A percentile compares a stretch with the other conserved stretches of the same genome.
phyloP scores from a whole-genome alignment of 257 asterid genomes.

The Solanum pennellii region DNA sequence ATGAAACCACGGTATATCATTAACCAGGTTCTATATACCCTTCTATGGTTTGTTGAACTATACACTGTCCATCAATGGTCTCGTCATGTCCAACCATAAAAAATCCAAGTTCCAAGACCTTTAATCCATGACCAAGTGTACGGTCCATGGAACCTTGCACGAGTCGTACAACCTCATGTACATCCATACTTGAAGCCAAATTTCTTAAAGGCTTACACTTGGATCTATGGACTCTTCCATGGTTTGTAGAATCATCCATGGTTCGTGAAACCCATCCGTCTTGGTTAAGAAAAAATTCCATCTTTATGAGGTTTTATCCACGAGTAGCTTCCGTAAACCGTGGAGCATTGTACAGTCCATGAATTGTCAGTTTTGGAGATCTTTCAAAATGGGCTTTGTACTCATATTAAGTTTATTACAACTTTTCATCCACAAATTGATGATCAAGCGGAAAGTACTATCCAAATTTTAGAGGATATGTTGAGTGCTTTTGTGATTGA shows the following conservation, averaged over 20 bases:
- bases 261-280: neutral
- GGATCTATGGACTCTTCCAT: neutral
- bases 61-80: neutral
- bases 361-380: neutral
- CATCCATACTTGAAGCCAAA: neutral
- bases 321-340: neutral
- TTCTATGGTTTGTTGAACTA: neutral
- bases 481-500: too few relatives aligned
- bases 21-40: neutral
- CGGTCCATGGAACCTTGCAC: neutral
- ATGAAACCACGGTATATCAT: too few relatives aligned
- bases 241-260: neutral
- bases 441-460: too few relatives aligned
- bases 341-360: neutral
- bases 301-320: neutral
- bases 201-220: neutral
- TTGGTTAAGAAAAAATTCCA: neutral
- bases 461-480: too few relatives aligned
- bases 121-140: neutral
- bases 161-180: neutral
- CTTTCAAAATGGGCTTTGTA: too few relatives aligned
- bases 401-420: too few relatives aligned
- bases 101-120: neutral
- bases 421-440: too few relatives aligned
- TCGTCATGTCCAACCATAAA: neutral